Base-by-base conservation (phyloP, 2,329 filamentous ascomycete genomes). In the Penicillium olsonii region DNA sequence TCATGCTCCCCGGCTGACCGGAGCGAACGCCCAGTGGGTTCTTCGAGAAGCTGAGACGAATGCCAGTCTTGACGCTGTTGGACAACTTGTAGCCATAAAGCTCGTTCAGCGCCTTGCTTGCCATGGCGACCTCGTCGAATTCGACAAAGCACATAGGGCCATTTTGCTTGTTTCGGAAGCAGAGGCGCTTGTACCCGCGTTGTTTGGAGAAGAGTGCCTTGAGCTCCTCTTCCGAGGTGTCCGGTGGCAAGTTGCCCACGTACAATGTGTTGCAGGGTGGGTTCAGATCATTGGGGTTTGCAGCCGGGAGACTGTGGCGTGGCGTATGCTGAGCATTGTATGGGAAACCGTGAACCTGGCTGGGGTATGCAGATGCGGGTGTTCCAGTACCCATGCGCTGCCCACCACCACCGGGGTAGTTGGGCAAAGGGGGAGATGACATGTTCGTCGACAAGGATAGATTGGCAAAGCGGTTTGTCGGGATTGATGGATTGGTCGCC, bases 101-200 rank as follows among this genome's bases (percentile, higher is more conserved):
- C 48, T 96, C 90, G 56, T 92, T 84, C 2, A 97, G 79, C 1
- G 92, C 87, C 71, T 94, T 95, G 35, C 92, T 96, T 0, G 94
- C 92, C 64, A 90, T 92, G 1, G 89, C 88, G 10, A 95, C 81
- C 63, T 96, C 92, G 64, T 97, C 92, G 61, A 97, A 99, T 70
- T 99, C 94, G 31, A 99, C 94, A 70, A 97, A 97, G 68, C 94
- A 97, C 92, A 97, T 97, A 2, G 92, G 92, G 0, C 92, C 92
- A 61, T 96, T 96, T 58, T 89, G 84, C 76, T 97, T 97, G 45
- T 91, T 95, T 27, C 92, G 84, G 78, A 96, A 96, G 67, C 91
- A 96, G 7, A 99, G 84, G 22, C 94, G 83, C 74, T 95, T 97
- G 76, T 96, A 99, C 3, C 94, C 94, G 40, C 92, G 86, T 69